Evolutionary conservation across 768 basidiomycete species (phyloP).

Genomic region (Suillus brevipes): DNA sequence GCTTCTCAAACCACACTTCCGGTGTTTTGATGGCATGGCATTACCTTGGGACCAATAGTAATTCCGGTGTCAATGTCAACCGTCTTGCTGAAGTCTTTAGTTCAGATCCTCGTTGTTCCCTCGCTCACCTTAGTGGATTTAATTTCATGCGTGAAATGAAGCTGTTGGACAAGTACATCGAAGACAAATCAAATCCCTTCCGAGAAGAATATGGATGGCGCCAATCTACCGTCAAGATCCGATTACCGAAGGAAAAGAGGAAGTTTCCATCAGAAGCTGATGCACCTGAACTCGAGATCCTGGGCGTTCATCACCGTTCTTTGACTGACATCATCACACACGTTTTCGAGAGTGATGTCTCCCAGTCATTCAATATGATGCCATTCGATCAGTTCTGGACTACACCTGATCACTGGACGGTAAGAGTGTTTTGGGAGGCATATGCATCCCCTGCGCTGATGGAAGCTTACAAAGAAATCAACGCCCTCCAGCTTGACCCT

Average conservation of each 20-base stretch:
- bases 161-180: slow-evolving; percentile 9
- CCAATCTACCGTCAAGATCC: slow-evolving; percentile 16
- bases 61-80: slow-evolving; percentile 9
- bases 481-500: slow-evolving; percentile 11
- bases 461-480: slow-evolving; percentile 2
- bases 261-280: slow-evolving; percentile 1
- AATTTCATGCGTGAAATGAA: slow-evolving; percentile 18
- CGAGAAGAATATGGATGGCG: slow-evolving; percentile 23
- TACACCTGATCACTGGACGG: neutral
- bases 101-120: neutral
- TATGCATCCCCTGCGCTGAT: slow-evolving; percentile 6
- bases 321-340: slow-evolving; percentile 11
- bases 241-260: slow-evolving; percentile 9
- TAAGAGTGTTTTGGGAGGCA: slow-evolving; percentile 3
- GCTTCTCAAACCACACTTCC: slow-evolving; percentile 20
- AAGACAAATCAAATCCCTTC: slow-evolving; percentile 14
- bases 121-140: slow-evolving; percentile 19
- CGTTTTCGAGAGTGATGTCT: neutral
- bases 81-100: neutral
- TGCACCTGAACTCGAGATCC: neutral
- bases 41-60: slow-evolving; percentile 16
- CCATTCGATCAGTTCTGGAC: slow-evolving; percentile 8
- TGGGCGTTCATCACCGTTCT: neutral
- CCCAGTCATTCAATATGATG: slow-evolving; percentile 7
- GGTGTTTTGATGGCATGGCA: slow-evolving; percentile 1